Conservation (phyloP, 163 green algal genomes). For the Chlamydomonas reinhardtii region DNA sequence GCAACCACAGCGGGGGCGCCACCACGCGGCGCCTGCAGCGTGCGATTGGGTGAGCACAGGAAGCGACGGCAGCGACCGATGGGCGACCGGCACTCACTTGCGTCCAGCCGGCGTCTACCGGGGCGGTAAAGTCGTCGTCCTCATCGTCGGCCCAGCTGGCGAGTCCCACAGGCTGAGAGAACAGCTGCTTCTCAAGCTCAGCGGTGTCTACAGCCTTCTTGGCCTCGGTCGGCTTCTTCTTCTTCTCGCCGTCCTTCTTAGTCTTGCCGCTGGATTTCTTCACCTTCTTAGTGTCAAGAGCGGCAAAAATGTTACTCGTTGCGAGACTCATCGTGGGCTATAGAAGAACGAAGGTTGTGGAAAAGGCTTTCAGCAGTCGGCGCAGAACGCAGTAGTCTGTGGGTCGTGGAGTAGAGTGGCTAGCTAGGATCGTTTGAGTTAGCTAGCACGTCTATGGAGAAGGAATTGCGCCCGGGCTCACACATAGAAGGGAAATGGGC, state of each 20-base stretch:
- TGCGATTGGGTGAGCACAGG: background rate
- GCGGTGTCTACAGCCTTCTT: constrained; percentile 49
- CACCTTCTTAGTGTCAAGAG: constrained; percentile 48
- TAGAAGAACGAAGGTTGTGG: background rate
- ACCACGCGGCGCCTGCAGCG: constrained; percentile 15
- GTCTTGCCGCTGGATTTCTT: constrained; percentile 48
- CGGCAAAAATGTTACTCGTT: constrained; percentile 39
- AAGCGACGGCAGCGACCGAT: background rate
- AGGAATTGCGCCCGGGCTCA: too few relatives aligned
- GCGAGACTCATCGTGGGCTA: constrained; percentile 28
- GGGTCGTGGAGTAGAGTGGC: too few relatives aligned
- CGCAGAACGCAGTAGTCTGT: too few relatives aligned
- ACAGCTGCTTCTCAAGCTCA: constrained; percentile 53
- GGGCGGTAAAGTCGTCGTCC: constrained; percentile 42
- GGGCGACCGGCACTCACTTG: constrained; percentile 19
- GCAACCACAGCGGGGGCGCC: background rate
- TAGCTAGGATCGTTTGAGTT: too few relatives aligned
- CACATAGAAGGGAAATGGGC: too few relatives aligned
- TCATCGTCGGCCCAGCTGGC: constrained; percentile 52
- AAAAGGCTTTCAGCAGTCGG: too few relatives aligned
- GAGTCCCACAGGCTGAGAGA: constrained; percentile 42
- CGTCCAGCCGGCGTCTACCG: constrained; percentile 47
- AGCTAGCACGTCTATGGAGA: too few relatives aligned
- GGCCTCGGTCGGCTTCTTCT: constrained; percentile 36
- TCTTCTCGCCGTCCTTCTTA: constrained; percentile 36